phyloP scores from a whole-genome alignment of 768 basidiomycete species.

The Mycena venus region DNA sequence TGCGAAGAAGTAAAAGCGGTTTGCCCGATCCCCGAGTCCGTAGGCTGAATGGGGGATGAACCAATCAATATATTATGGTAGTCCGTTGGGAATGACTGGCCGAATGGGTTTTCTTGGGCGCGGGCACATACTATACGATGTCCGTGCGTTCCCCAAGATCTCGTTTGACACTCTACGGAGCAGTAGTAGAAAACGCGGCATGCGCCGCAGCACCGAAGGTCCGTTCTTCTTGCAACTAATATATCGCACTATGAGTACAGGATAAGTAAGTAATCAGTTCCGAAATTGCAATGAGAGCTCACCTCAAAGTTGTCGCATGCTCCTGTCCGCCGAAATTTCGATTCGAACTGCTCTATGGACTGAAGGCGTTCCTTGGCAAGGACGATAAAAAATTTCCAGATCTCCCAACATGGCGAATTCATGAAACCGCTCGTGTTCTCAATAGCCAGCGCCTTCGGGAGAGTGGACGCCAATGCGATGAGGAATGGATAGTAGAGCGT shows the following conservation, averaged over 20 bases:
- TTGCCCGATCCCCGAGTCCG: background rate
- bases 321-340: background rate
- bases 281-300: background rate
- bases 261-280: too few species aligned
- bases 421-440: background rate
- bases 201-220: background rate
- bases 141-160: background rate
- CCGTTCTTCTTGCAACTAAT: background rate
- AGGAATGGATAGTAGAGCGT: background rate
- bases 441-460: background rate
- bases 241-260: background rate
- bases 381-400: background rate
- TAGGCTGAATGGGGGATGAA: background rate
- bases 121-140: background rate
- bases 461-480: background rate
- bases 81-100: background rate
- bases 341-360: background rate
- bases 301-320: background rate
- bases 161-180: background rate
- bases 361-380: background rate
- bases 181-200: background rate
- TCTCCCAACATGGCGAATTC: background rate
- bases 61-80: background rate
- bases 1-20: background rate
- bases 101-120: background rate